Base-by-base conservation (phyloP, 164 flowering plant genomes). In the Piper betle region DNA sequence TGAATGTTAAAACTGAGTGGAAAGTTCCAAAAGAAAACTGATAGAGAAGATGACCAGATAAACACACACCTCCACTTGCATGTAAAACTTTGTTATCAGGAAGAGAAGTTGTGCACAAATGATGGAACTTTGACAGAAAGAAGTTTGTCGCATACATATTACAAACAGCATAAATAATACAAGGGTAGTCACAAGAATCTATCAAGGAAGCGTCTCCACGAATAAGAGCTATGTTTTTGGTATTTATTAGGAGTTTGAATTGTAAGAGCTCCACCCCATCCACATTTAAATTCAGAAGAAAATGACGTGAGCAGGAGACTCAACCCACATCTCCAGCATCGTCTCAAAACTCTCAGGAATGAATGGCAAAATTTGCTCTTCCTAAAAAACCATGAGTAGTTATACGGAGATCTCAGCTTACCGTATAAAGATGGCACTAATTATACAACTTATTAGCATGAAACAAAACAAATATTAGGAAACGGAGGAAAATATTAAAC, bases 261-360 rank as follows among this genome's bases (percentile, higher is more conserved):
- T 17, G 96, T 93, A 66, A 93, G 77, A 41, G 99, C 99, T 59
- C 99, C 99, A 80, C 99, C 90, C 99, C 99, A 93, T 53, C 92
- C 91, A 71, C 99, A 93, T 71, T 86, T 93, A 79, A 82, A 93
- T 68, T 83, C 53, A 58, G 84, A 83, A 11, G 85, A 66, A 60
- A 64, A 65, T 39, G 92, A 78, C 50, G 99, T 78, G 71, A 85
- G 84, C 66, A 80, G 71, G 69, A 90, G 84, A 38, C 78, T 87
- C 67, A 85, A 67, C 41, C 95, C 97, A 76, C 99, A 93, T 33
- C 97, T 97, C 99, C 99, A 93, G 63, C 99, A 93, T 37, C 43
- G 79, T 65, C 62, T 83, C 96, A 65, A 64, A 64, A 53, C 79
- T 82, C 65, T 79, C 83, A 37, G 56, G 53, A 12, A 77, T 65